A percentile compares a stretch with the other conserved stretches of the same genome.
Evolutionary conservation across 768 basidiomycete genomes (phyloP).

Genomic region (Leccinum imitatum): DNA sequence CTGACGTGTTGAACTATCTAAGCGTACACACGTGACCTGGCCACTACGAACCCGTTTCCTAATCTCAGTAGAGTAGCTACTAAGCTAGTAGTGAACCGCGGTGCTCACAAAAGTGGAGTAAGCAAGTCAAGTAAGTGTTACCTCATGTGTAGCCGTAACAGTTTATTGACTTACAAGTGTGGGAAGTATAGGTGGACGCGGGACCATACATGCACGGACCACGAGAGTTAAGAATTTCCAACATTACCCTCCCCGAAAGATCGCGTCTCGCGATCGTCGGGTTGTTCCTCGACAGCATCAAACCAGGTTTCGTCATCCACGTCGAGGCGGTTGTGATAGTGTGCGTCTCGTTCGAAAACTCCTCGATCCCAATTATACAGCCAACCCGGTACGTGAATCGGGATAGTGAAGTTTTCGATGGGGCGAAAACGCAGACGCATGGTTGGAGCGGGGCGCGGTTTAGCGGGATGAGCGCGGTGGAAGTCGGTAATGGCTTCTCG

Average conservation of each 20-base stretch:
- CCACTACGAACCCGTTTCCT: too few relatives aligned
- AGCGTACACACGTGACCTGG: too few relatives aligned
- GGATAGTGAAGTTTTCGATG: neutral
- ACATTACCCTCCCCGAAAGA: neutral
- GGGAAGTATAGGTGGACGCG: too few relatives aligned
- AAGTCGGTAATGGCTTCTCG: slow-evolving; percentile 8
- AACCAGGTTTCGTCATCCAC: neutral
- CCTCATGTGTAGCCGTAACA: too few relatives aligned
- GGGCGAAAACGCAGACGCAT: neutral
- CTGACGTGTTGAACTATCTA: too few relatives aligned
- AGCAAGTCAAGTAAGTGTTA: too few relatives aligned
- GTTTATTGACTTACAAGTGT: too few relatives aligned
- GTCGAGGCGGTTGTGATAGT: too few relatives aligned
- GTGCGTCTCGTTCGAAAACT: neutral
- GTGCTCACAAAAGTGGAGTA: too few relatives aligned
- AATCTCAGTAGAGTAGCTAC: too few relatives aligned
- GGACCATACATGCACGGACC: neutral
- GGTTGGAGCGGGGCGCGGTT: neutral
- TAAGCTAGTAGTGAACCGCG: too few relatives aligned
- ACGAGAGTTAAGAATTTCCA: neutral
- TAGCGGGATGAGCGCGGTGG: slow-evolving; percentile 7
- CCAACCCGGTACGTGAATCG: neutral
- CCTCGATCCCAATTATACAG: neutral
- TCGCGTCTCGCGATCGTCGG: neutral
- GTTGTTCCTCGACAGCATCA: slow-evolving; percentile 1